Conservation (phyloP, 441 rosid species). For the Iberis amara region DNA sequence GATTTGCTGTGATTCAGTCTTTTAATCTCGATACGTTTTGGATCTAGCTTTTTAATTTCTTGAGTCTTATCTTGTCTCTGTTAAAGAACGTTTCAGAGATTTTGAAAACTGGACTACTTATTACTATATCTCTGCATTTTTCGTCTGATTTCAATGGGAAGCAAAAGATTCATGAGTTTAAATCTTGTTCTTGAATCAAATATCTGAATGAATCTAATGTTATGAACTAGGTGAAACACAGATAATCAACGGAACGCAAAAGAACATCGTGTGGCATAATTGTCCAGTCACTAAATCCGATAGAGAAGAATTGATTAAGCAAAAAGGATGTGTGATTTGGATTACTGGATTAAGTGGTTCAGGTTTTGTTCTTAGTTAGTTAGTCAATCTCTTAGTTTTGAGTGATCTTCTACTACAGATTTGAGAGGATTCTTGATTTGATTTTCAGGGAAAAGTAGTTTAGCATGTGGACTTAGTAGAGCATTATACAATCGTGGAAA, state of each 20-base stretch:
- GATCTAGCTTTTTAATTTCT: too few relatives aligned
- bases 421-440: neutral
- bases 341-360: constrained; percentile 75
- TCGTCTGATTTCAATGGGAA: too few relatives aligned
- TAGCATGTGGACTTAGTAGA: constrained; percentile 50
- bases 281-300: constrained; percentile 44
- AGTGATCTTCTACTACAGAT: neutral
- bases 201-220: neutral
- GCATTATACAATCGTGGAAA: constrained; percentile 45
- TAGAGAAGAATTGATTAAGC: constrained; percentile 48
- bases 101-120: neutral
- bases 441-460: constrained; percentile 52
- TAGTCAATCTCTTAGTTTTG: too few relatives aligned
- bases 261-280: constrained; percentile 61
- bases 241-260: constrained; percentile 39
- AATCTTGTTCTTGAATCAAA: neutral
- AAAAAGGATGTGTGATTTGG: constrained; percentile 72
- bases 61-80: neutral
- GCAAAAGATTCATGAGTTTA: neutral
- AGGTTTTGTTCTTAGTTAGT: constrained; percentile 36
- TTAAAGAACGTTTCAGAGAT: neutral
- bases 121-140: too few relatives aligned
- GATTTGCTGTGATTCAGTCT: neutral
- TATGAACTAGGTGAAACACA: constrained; percentile 32
- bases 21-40: too few relatives aligned